Evolutionary conservation across 2,329 filamentous ascomycete species (phyloP).

Genomic region (Proliferodiscus dingleyae): DNA sequence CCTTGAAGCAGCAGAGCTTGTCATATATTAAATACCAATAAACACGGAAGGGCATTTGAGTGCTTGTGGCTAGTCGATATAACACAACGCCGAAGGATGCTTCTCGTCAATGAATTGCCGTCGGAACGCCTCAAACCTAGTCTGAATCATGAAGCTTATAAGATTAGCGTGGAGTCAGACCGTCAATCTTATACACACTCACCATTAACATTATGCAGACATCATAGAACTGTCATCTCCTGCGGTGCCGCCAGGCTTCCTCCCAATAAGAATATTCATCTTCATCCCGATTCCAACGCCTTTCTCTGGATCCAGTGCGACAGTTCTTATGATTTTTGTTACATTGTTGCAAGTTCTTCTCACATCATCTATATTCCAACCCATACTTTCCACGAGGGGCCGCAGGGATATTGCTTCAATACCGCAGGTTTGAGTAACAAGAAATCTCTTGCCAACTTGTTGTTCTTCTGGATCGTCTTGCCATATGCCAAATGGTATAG

Average conservation of each 20-base stretch:
- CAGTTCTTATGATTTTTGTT: conserved; percentile 10
- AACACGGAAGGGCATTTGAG: too few species aligned
- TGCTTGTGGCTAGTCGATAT: too few species aligned
- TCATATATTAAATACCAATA: too few species aligned
- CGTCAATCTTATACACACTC: not conserved
- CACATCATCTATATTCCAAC: conserved; percentile 25
- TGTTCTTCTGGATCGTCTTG: conserved; percentile 29
- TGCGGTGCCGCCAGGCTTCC: conserved; percentile 20
- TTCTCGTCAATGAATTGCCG: not conserved
- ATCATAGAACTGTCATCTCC: not conserved
- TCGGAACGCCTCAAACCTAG: not conserved
- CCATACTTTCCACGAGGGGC: conserved; percentile 22
- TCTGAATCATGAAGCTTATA: not conserved
- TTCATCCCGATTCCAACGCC: conserved; percentile 21
- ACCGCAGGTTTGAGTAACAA: conserved; percentile 19
- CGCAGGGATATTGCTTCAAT: conserved; percentile 26
- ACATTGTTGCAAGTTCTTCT: conserved; percentile 14
- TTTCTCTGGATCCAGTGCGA: conserved; percentile 20
- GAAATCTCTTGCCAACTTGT: conserved; percentile 24
- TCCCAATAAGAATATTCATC: conserved; percentile 22
- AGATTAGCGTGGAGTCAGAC: too few species aligned
- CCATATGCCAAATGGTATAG: conserved; percentile 32
- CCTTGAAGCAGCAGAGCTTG: too few species aligned
- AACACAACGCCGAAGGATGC: too few species aligned
- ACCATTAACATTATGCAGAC: not conserved